Percentiles rank a stretch among this genome's conserved stretches.
Conservation (phyloP, 2,329 filamentous ascomycete species). For the Aureobasidium melanogenum region DNA sequence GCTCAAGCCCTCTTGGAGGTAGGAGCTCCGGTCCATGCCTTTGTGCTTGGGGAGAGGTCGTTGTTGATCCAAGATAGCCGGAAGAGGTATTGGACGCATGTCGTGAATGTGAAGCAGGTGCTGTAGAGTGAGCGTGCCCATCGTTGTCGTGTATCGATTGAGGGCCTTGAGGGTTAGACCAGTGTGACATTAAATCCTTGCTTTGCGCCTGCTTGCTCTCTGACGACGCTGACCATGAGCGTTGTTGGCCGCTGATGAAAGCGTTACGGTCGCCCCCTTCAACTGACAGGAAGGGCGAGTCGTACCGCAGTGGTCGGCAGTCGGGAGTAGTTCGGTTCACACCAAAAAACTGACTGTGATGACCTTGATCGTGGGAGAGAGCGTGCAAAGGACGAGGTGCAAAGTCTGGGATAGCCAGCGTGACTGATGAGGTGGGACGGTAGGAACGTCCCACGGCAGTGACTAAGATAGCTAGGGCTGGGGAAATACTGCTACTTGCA, state of each 20-base stretch:
- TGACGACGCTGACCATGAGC: slow-evolving; percentile 24
- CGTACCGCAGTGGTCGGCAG: slow-evolving; percentile 11
- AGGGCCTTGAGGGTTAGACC: slow-evolving; percentile 19
- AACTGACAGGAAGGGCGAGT: slow-evolving; percentile 13
- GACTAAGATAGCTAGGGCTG: not conserved
- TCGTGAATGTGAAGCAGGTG: slow-evolving; percentile 1
- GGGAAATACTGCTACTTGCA: not conserved
- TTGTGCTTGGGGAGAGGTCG: not conserved
- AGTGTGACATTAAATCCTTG: slow-evolving; percentile 29
- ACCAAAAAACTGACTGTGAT: slow-evolving; percentile 2
- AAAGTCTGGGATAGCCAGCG: slow-evolving; percentile 16
- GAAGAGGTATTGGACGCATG: slow-evolving; percentile 6
- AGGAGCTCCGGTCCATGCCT: not conserved
- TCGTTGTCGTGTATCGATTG: slow-evolving; percentile 16
- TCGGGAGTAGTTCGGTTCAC: not conserved
- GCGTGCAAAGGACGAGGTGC: slow-evolving; percentile 13
- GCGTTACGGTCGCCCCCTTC: slow-evolving; percentile 6
- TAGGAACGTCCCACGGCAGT: slow-evolving; percentile 1
- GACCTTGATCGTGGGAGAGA: slow-evolving; percentile 13
- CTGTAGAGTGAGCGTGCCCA: not conserved
- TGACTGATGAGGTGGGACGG: slow-evolving; percentile 15
- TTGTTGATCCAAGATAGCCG: not conserved
- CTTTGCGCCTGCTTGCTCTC: slow-evolving; percentile 20
- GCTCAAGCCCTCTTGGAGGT: slow-evolving; percentile 17
- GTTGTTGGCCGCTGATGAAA: slow-evolving; percentile 15